phyloP scores from a whole-genome alignment of 2,329 filamentous ascomycete genomes.

The Onygenales sp. region DNA sequence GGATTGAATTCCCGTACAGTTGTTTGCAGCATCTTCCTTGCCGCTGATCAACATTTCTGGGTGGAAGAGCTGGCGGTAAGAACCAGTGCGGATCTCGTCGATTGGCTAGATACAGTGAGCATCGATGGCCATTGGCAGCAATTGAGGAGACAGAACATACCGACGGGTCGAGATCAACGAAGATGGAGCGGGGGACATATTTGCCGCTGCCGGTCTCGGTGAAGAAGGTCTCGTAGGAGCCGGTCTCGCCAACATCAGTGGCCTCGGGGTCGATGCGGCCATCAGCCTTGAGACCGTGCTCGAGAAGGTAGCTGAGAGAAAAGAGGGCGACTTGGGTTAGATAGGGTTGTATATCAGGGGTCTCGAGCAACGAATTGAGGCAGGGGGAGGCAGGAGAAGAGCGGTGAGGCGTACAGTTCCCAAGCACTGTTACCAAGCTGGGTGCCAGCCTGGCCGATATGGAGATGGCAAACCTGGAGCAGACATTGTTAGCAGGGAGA shows the following conservation, averaged over 20 bases:
- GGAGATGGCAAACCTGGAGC: slow-evolving; percentile 53
- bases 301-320: slow-evolving; percentile 49
- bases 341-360: neutral
- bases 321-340: neutral
- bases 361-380: neutral
- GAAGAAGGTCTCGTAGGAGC: slow-evolving; percentile 58
- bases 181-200: slow-evolving; percentile 60
- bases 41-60: slow-evolving; percentile 57
- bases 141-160: slow-evolving; percentile 26
- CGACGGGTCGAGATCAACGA: slow-evolving; percentile 57
- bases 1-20: slow-evolving; percentile 37
- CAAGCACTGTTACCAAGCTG: slow-evolving; percentile 61
- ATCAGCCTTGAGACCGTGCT: slow-evolving; percentile 55
- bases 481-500: slow-evolving; percentile 1
- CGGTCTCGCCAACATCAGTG: slow-evolving; percentile 43
- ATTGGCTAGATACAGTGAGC: slow-evolving; percentile 39
- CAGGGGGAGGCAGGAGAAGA: slow-evolving; percentile 9
- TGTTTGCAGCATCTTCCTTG: slow-evolving; percentile 61
- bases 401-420: slow-evolving; percentile 50
- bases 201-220: slow-evolving; percentile 55
- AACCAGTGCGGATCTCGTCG: slow-evolving; percentile 56
- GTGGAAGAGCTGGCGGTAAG: slow-evolving; percentile 56
- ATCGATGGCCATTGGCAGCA: neutral
- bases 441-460: slow-evolving; percentile 59
- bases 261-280: slow-evolving; percentile 49